These are phyloP conservation scores for Tetrahymena thermophila DNA, from an alignment of 73 alveolate species.

Conservation along the genomic window DNA sequence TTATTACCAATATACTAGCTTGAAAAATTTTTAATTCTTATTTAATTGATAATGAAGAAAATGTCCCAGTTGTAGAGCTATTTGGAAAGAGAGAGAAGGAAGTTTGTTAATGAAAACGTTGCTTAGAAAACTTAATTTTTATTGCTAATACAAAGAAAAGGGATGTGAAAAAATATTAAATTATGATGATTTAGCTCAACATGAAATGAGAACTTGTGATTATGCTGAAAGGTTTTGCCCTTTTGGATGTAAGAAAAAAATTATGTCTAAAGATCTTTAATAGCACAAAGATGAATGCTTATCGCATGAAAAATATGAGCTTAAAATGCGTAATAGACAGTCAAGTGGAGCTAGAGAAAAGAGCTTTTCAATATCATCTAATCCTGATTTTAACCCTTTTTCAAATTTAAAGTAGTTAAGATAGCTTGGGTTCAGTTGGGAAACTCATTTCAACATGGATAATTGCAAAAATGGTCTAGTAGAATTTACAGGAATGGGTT, in stretches of 20 bases:
- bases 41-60: background rate
- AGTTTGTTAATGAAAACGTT: background rate
- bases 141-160: background rate
- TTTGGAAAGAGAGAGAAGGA: conserved; percentile 1
- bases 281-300: background rate
- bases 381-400: background rate
- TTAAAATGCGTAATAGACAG: background rate
- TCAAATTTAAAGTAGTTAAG: background rate
- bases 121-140: background rate
- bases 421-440: background rate
- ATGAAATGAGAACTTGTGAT: background rate
- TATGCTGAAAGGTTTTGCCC: background rate
- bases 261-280: background rate
- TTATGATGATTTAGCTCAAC: background rate
- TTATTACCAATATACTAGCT: too few species aligned
- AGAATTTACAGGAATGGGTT: background rate
- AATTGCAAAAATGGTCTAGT: background rate
- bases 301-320: background rate
- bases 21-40: background rate
- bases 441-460: background rate
- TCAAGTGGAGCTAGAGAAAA: background rate
- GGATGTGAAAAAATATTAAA: background rate
- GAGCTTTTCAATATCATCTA: background rate
- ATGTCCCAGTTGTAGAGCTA: background rate
- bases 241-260: background rate